A percentile compares a stretch with the other conserved stretches of the same genome.
Evolutionary conservation across 2,329 filamentous ascomycete species (phyloP).

Genomic region (Capronia coronata): DNA sequence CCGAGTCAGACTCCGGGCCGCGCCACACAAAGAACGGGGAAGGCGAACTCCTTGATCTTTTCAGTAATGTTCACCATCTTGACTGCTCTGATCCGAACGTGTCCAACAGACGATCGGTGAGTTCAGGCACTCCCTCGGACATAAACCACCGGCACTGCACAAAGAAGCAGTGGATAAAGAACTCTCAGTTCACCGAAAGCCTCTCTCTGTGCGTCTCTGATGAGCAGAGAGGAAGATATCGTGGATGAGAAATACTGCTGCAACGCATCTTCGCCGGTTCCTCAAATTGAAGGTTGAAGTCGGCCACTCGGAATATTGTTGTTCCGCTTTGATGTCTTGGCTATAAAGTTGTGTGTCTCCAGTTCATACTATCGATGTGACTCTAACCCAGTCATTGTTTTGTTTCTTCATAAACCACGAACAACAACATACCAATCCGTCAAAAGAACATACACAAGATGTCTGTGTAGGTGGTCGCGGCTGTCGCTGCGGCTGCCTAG

Average conservation of each 20-base stretch:
- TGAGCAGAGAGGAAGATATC: not conserved
- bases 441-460: conserved; percentile 3
- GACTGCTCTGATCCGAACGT: conserved; percentile 21
- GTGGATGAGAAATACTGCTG: conserved; percentile 2
- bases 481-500: conserved; percentile 22
- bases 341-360: conserved; percentile 2
- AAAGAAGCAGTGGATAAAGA: not conserved
- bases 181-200: not conserved
- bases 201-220: not conserved
- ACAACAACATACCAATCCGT: conserved; percentile 7
- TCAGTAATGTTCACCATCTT: conserved; percentile 99
- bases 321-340: conserved; percentile 20
- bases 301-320: conserved; percentile 11
- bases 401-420: conserved; percentile 7
- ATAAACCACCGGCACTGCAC: not conserved
- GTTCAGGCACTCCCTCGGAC: not conserved
- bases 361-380: not conserved
- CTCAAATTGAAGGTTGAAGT: conserved; percentile 5
- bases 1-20: conserved; percentile 8
- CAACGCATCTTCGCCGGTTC: not conserved
- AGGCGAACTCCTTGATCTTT: conserved; percentile 93
- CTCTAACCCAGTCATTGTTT: conserved; percentile 1
- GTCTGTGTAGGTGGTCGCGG: conserved; percentile 20
- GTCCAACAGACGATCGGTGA: not conserved
- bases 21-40: not conserved